Percentiles rank a stretch among this genome's conserved stretches.
phyloP scores from a whole-genome alignment of 306 rosid genomes.

The Acacia melanoxylon region DNA sequence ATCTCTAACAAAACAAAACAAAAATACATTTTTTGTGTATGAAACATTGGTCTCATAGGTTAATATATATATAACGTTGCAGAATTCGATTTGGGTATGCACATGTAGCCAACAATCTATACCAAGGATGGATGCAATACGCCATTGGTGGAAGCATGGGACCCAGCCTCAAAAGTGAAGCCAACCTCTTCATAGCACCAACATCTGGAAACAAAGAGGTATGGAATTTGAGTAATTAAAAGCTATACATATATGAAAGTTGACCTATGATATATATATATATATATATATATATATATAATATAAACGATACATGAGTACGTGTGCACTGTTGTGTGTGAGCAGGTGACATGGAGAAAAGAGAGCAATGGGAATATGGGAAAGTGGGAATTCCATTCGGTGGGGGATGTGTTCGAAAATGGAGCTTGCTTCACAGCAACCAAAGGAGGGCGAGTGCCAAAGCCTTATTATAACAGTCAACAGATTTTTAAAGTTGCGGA shows the following conservation, averaged over 20 bases:
- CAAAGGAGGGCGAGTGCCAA: conserved; percentile 16
- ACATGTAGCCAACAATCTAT: conserved; percentile 49
- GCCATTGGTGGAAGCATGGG: conserved; percentile 46
- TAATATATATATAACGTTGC: background rate
- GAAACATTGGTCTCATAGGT: background rate
- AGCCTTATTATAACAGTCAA: conserved; percentile 27
- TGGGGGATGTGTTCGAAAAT: conserved; percentile 44
- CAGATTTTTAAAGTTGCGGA: conserved; percentile 33
- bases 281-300: background rate
- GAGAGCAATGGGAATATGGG: background rate
- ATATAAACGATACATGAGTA: background rate
- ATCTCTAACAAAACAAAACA: background rate
- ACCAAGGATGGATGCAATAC: conserved; percentile 41
- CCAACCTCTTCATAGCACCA: conserved; percentile 52
- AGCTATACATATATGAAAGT: background rate
- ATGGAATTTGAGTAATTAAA: background rate
- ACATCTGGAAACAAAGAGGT: conserved; percentile 41
- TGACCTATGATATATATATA: background rate
- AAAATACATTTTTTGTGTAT: background rate
- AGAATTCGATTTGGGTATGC: conserved; percentile 46
- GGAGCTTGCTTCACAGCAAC: conserved; percentile 38
- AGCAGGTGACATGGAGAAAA: conserved; percentile 47
- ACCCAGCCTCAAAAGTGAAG: conserved; percentile 49
- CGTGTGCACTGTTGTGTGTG: background rate
- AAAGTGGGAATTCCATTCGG: conserved; percentile 38